Percentiles rank a stretch among this genome's conserved stretches.
Evolutionary conservation across 192 early-diverging fungal genomes (phyloP).

Genomic region (Backusella westeae): DNA sequence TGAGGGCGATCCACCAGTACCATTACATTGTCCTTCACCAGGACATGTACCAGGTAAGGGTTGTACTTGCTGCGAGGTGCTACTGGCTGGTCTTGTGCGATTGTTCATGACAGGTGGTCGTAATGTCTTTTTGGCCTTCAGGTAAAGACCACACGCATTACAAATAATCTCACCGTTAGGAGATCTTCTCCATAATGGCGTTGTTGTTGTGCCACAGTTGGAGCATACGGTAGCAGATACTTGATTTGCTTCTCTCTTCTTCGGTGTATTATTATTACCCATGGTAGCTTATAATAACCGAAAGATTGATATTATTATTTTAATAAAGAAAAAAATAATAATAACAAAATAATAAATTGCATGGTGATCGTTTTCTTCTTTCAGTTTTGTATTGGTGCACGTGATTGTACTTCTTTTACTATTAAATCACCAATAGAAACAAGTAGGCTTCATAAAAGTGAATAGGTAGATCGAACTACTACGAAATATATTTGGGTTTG

Average conservation of each 20-base stretch:
- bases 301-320: neutral
- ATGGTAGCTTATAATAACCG: neutral
- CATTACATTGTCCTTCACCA: constrained; percentile 75
- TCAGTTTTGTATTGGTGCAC: neutral
- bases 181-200: constrained; percentile 90
- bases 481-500: neutral
- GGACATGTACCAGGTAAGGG: constrained; percentile 60
- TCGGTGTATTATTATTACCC: neutral
- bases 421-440: neutral
- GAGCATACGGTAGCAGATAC: constrained; percentile 63
- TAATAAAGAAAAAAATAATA: neutral
- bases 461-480: neutral
- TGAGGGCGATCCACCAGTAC: constrained; percentile 65
- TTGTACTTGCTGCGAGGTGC: constrained; percentile 34
- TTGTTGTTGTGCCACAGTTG: constrained; percentile 89
- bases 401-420: neutral
- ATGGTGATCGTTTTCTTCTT: neutral
- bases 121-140: constrained; percentile 49
- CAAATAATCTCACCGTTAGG: constrained; percentile 89
- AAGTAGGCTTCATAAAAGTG: neutral
- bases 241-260: constrained; percentile 1
- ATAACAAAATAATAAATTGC: neutral
- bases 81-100: neutral
- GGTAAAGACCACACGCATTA: constrained; percentile 86
- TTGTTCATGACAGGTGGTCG: constrained; percentile 49